phyloP scores from a whole-genome alignment of 371 early-diverging fungal species.

The Quaeritorhiza haematococci region DNA sequence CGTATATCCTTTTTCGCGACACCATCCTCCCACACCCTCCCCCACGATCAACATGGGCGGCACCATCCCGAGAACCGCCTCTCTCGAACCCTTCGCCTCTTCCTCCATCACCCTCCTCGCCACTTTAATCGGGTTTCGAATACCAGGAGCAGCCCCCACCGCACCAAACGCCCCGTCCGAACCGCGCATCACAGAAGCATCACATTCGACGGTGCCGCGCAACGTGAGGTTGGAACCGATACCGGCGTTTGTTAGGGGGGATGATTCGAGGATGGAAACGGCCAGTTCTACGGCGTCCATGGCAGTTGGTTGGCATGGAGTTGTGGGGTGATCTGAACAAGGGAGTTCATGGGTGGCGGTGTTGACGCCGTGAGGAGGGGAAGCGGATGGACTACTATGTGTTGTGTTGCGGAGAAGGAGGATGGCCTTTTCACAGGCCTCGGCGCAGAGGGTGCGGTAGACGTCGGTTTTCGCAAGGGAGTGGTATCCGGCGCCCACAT shows the following conservation, averaged over 20 bases:
- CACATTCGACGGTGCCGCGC: slow-evolving; percentile 74
- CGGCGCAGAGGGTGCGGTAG: slow-evolving; percentile 24
- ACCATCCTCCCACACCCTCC: slow-evolving; percentile 56
- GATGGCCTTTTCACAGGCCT: not conserved
- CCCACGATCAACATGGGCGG: slow-evolving; percentile 73
- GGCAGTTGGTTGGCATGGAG: no score
- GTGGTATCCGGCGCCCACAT: slow-evolving; percentile 45
- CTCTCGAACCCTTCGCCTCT: slow-evolving; percentile 14
- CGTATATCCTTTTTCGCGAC: slow-evolving; percentile 31
- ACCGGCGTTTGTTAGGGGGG: slow-evolving; percentile 51
- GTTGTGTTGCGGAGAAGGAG: not conserved
- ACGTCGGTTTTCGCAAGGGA: slow-evolving; percentile 8
- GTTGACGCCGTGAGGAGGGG: no score
- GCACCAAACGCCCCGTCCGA: slow-evolving; percentile 62
- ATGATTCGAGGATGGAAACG: slow-evolving; percentile 29
- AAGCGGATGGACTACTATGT: no score
- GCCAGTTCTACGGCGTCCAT: slow-evolving; percentile 13
- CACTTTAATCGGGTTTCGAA: slow-evolving; percentile 63
- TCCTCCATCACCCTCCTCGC: slow-evolving; percentile 43
- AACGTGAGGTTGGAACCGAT: slow-evolving; percentile 77
- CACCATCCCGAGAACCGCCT: slow-evolving; percentile 59
- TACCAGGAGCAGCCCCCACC: slow-evolving; percentile 65
- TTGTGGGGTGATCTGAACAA: not conserved
- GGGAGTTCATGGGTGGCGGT: not conserved
- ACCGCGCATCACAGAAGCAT: slow-evolving; percentile 72